Evolutionary conservation across 305 asterid genomes (phyloP).

Genomic region (Plantago rigida): DNA sequence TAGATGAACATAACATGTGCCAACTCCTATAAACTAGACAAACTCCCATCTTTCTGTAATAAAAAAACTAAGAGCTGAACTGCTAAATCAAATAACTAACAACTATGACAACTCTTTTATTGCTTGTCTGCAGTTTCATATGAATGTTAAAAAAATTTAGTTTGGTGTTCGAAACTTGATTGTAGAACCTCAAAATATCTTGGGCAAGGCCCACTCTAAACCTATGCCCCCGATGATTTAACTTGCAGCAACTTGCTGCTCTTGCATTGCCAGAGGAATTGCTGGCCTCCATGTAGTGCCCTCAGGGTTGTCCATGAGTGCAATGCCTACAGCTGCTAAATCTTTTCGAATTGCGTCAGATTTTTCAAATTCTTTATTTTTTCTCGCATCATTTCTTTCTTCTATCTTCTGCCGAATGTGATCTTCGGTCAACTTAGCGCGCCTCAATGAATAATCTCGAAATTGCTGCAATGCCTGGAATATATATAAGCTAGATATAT

Average conservation of each 20-base stretch:
- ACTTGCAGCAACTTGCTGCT: slow-evolving; percentile 31
- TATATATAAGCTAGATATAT: slow-evolving; percentile 15
- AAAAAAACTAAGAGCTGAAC: neutral
- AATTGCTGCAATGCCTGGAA: slow-evolving; percentile 65
- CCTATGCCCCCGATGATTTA: slow-evolving; percentile 13
- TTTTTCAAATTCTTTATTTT: slow-evolving; percentile 32
- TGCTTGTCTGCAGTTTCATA: neutral
- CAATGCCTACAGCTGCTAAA: slow-evolving; percentile 42
- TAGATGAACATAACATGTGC: neutral
- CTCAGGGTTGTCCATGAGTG: slow-evolving; percentile 86
- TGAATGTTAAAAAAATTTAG: neutral
- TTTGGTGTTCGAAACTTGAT: neutral
- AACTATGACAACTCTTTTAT: neutral
- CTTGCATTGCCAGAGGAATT: slow-evolving; percentile 71
- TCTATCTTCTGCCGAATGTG: slow-evolving; percentile 54
- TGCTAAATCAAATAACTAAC: neutral
- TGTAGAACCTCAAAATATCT: neutral
- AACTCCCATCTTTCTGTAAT: neutral
- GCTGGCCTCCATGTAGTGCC: slow-evolving; percentile 98
- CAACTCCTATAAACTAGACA: slow-evolving; percentile 1
- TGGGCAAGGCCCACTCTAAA: neutral
- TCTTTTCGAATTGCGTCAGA: slow-evolving; percentile 2
- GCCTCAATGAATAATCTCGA: slow-evolving; percentile 61
- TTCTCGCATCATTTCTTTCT: slow-evolving; percentile 65
- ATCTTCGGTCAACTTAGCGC: slow-evolving; percentile 66